Conservation (phyloP, 345 rosid species). For the Murraya koenigii region DNA sequence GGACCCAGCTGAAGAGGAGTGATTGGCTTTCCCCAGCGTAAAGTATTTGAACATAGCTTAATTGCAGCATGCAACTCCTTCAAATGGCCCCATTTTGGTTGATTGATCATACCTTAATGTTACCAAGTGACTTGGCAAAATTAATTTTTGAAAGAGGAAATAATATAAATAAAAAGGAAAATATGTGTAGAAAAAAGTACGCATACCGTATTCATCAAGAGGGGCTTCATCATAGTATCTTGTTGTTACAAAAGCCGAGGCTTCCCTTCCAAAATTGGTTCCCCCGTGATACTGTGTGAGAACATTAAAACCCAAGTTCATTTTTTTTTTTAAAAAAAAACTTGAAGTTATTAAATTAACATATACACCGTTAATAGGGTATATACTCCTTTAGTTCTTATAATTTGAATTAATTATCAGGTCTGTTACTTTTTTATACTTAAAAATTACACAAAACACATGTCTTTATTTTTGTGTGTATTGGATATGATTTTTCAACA, state of each 20-base stretch:
- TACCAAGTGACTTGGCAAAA: neutral
- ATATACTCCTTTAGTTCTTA: no score
- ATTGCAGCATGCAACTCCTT: conserved; percentile 45
- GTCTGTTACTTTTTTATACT: no score
- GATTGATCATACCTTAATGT: conserved; percentile 33
- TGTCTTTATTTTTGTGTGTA: no score
- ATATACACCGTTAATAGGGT: no score
- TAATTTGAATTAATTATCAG: no score
- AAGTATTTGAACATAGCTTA: conserved; percentile 29
- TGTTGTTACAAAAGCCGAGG: conserved; percentile 2
- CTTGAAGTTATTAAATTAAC: no score
- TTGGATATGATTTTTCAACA: no score
- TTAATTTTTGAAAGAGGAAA: neutral
- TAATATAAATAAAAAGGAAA: neutral
- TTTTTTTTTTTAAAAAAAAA: no score
- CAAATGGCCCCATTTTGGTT: conserved; percentile 56
- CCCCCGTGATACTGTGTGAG: conserved; percentile 14
- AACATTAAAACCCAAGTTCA: neutral
- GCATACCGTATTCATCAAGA: conserved; percentile 14
- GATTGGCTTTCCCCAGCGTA: conserved; percentile 23
- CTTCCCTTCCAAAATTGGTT: conserved; percentile 14
- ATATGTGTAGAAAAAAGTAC: neutral
- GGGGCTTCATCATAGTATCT: conserved; percentile 12
- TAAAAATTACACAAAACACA: no score
- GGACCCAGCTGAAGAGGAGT: conserved; percentile 26